Evolutionary conservation across 2,329 filamentous ascomycete species (phyloP).

Genomic region (Aspergillus fischeri): DNA sequence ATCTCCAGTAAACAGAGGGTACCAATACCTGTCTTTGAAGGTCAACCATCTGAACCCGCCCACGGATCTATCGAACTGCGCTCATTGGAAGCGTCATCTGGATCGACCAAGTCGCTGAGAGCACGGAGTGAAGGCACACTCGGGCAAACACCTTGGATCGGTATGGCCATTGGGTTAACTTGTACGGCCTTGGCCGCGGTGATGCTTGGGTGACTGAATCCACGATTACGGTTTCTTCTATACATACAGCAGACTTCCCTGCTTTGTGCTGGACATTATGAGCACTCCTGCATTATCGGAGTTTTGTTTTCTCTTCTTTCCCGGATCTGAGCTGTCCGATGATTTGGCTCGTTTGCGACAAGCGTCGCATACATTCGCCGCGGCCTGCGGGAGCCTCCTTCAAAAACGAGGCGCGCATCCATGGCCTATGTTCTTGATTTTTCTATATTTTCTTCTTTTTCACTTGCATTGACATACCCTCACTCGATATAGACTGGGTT

Average conservation of each 20-base stretch:
- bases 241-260: neutral
- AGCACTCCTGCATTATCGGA: constrained; percentile 14
- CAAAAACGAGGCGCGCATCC: too few species aligned
- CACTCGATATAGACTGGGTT: constrained; percentile 25
- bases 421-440: too few species aligned
- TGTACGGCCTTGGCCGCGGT: constrained; percentile 37
- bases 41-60: constrained; percentile 25
- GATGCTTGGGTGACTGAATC: constrained; percentile 30
- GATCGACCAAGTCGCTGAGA: constrained; percentile 25
- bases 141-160: constrained; percentile 39
- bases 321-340: neutral
- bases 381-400: too few species aligned
- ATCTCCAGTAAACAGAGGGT: too few species aligned
- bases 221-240: neutral
- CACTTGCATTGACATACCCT: constrained; percentile 22
- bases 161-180: constrained; percentile 39
- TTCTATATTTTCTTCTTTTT: constrained; percentile 9
- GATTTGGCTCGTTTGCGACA: constrained; percentile 5
- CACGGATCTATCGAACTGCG: constrained; percentile 30
- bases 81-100: constrained; percentile 14
- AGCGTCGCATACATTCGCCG: constrained; percentile 12
- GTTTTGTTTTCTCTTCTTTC: constrained; percentile 10
- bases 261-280: neutral
- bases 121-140: constrained; percentile 37
- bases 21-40: constrained; percentile 15